Evolutionary conservation across 2,329 filamentous ascomycete genomes (phyloP), one percentile per base, ranked within the genome.

Genomic region (Neonectria sp.): DNA sequence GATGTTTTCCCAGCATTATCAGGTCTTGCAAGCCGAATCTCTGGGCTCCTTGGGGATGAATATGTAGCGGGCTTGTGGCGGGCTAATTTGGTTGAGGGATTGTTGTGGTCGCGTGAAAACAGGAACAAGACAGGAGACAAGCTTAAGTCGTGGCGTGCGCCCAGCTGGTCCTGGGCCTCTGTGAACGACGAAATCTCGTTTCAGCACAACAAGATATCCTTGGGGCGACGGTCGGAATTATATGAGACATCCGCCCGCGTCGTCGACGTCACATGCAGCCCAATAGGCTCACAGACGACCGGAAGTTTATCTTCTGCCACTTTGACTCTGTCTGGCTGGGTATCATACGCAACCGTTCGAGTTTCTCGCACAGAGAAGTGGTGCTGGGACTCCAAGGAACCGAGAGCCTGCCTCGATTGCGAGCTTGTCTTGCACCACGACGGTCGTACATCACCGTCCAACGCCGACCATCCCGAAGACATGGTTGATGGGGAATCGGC

Each of bases 1-100:
- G 69, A 71, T 49, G 67, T 59, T 2, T 70, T 71, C 25, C 67
- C 67, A 1, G 69, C 69, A 0, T 27, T 71, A 2, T 69, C 69
- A 2, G 69, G 69, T 43, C 53, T 69, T 24, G 67, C 67, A 0
- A 62, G 43, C 4, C 67, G 67, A 13, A 68, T 65, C 15, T 61
- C 60, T 3, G 60, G 57, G 2, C 53, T 69, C 0, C 57, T 69
- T 1, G 58, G 43, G 2, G 67, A 68, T 7, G 60, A 68, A 27
- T 69, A 65, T 17, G 31, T 48, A 15, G 67, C 61, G 2, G 65
- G 67, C 0, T 13, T 69, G 1, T 67, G 67, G 67, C 52, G 67
- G 1, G 56, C 53, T 9, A 57, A 62, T 6, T 57, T 68, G 7
- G 12, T 65, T 2, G 67, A 69, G 40, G 67, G 67, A 0, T 31